A percentile compares a stretch with the other conserved stretches of the same genome.
Evolutionary conservation across 768 basidiomycete genomes (phyloP).

Genomic region (Tulasnella sp.): DNA sequence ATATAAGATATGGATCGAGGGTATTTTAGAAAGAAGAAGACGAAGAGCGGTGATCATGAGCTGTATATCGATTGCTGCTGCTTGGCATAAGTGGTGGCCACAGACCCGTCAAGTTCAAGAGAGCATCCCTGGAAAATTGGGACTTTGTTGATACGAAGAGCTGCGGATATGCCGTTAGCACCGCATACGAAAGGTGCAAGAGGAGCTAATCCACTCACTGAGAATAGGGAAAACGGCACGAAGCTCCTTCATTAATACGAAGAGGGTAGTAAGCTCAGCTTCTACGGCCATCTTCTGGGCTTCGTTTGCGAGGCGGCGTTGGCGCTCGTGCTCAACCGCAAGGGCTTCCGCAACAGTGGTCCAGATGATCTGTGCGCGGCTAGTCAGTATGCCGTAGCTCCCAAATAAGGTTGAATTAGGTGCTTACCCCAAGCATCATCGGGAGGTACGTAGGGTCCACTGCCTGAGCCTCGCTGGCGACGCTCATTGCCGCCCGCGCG

Average conservation of each 20-base stretch:
- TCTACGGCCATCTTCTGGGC: slow-evolving; percentile 14
- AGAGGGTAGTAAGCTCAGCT: slow-evolving; percentile 17
- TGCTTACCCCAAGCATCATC: slow-evolving; percentile 23
- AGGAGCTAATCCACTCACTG: neutral
- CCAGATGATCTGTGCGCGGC: slow-evolving; percentile 20
- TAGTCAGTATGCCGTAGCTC: neutral
- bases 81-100: neutral
- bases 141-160: slow-evolving; percentile 26
- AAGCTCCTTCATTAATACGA: slow-evolving; percentile 8
- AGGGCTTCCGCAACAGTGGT: slow-evolving; percentile 20
- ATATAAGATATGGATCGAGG: slow-evolving; percentile 6
- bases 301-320: slow-evolving; percentile 3
- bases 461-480: neutral
- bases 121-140: slow-evolving; percentile 23
- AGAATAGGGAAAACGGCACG: slow-evolving; percentile 17
- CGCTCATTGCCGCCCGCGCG: slow-evolving; percentile 4
- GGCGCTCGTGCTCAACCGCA: slow-evolving; percentile 23
- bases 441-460: slow-evolving; percentile 7
- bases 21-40: neutral
- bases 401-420: neutral
- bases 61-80: neutral
- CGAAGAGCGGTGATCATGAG: neutral
- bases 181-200: too few relatives aligned
- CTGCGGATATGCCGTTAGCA: slow-evolving; percentile 5
- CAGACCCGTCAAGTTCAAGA: slow-evolving; percentile 13